Conservation (phyloP, 306 rosid species). For the Malus domestica region ASM211411v1 NC_041805.1:3748501-3749000, state of each 20-base stretch:
- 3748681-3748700: conserved; percentile 4
- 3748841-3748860: conserved; percentile 27
- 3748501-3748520: not conserved
- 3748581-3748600: not conserved
- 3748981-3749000: no score
- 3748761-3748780: conserved; percentile 58
- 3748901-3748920: fast-evolving
- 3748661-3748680: conserved; percentile 7
- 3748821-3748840: conserved; percentile 43
- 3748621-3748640: conserved; percentile 41
- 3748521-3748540: no score
- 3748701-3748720: conserved; percentile 10
- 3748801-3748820: conserved; percentile 34
- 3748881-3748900: fast-evolving
- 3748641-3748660: conserved; percentile 9
- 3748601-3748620: conserved; percentile 11
- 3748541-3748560: no score
- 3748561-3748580: not conserved
- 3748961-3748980: no score
- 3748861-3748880: not conserved
- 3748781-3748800: conserved; percentile 42
- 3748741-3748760: conserved; percentile 44
- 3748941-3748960: no score
- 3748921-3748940: no score
- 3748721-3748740: conserved; percentile 19